Conservation (phyloP, 768 basidiomycete species). For the Calocybe gangraenosa region DNA sequence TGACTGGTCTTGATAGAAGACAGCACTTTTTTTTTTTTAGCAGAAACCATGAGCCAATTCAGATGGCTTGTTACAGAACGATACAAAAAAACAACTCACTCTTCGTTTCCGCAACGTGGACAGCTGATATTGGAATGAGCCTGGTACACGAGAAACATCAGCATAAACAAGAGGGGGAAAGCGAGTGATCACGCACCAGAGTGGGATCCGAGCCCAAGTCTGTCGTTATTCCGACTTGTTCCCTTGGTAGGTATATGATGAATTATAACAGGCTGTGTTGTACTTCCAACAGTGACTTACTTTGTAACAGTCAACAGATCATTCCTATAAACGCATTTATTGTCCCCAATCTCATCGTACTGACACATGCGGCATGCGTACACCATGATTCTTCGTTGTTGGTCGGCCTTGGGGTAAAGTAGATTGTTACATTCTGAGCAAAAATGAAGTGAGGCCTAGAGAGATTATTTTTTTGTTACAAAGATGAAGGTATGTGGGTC, state of each 20-base stretch:
- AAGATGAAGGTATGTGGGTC: no score
- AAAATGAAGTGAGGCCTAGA: conserved; percentile 80
- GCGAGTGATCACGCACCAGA: conserved; percentile 43
- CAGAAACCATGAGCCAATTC: conserved; percentile 1
- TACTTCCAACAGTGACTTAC: conserved; percentile 41
- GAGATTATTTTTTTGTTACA: not conserved
- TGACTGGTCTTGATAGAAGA: conserved; percentile 95
- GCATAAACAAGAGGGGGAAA: not conserved
- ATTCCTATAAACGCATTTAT: conserved; percentile 89
- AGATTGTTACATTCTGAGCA: conserved; percentile 96
- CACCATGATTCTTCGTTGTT: conserved; percentile 77
- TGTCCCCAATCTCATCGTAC: conserved; percentile 81
- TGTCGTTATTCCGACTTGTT: conserved; percentile 88
- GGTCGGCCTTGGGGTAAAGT: conserved; percentile 90
- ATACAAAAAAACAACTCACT: conserved; percentile 43
- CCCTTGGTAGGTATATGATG: conserved; percentile 41
- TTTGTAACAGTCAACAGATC: conserved; percentile 92
- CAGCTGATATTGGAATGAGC: conserved; percentile 83
- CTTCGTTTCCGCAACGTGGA: conserved; percentile 76
- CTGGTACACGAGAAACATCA: conserved; percentile 29
- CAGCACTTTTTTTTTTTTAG: conserved; percentile 64
- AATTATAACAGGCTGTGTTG: conserved; percentile 3
- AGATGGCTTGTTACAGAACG: not conserved
- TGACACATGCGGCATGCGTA: conserved; percentile 90
- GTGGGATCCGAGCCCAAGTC: conserved; percentile 90